Evolutionary conservation across 257 asterid genomes (phyloP).

Genomic region (Jacaranda copaia): DNA sequence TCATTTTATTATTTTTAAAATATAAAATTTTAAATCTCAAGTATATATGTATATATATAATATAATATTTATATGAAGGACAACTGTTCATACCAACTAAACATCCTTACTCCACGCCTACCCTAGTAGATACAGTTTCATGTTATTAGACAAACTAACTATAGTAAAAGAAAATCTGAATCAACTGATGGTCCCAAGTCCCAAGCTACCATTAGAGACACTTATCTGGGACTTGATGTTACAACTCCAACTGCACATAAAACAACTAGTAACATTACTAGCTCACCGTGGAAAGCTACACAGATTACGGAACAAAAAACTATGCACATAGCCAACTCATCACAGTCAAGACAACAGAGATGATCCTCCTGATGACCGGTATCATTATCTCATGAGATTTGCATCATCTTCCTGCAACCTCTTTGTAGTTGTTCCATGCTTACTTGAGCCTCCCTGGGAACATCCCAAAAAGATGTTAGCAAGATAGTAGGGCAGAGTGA

Average conservation of each 20-base stretch:
- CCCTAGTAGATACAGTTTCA: not conserved
- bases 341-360: not conserved
- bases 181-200: not conserved
- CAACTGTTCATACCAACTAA: too few species aligned
- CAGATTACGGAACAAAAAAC: not conserved
- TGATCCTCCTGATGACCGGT: not conserved
- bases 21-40: too few species aligned
- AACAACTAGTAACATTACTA: constrained; percentile 4
- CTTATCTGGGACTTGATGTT: not conserved
- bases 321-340: not conserved
- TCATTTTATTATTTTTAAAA: too few species aligned
- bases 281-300: constrained; percentile 1
- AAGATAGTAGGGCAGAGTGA: too few species aligned
- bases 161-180: not conserved
- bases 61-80: too few species aligned
- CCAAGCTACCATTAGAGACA: constrained; percentile 1
- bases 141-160: not conserved
- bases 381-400: constrained; percentile 18
- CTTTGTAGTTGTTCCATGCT: constrained; percentile 45
- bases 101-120: too few species aligned
- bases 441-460: constrained; percentile 50
- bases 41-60: too few species aligned
- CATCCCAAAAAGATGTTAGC: not conserved
- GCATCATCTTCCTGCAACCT: constrained; percentile 39
- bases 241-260: constrained; percentile 26